Base-by-base conservation (phyloP, 805 yeast species). In the Yarrowia keelungensis region DNA sequence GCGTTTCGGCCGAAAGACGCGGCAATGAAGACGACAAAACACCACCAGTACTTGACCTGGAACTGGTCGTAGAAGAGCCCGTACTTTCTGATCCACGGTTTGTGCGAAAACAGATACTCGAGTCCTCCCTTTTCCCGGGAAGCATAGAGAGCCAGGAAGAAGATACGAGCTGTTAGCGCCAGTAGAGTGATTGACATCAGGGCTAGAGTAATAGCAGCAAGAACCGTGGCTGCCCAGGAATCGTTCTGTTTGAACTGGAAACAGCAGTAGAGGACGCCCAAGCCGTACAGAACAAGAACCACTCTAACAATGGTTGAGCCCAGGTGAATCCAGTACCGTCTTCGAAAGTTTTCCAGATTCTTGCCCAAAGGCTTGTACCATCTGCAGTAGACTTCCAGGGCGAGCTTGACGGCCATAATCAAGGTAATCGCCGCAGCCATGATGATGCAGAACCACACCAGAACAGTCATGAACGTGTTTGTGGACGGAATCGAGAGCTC, bases 11-110 rank as follows among this genome's bases (percentile, higher is more conserved):
- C 74, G 68, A 77, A 72, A 9, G 75, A 69, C 1, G 74, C 75
- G 12, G 61, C 49, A 22, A 75, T 43, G 10, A 71, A 51, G 9
- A 73, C 69, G 8, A 77, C 70, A 59, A 77, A 77, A 50, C 74
- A 73, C 79, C 79, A 77, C 79, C 80, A 77, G 69, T 70, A 75
- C 49, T 70, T 65, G 43, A 75, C 72, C 62, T 73, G 71, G 69
- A 74, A 77, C 69, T 75, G 77, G 68, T 76, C 77, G 69, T 77
- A 77, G 56, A 77, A 74, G 15, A 77, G 74, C 5, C 80, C 79
- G 64, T 76, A 77, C 56, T 71, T 71, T 3, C 72, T 69, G 39
- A 75, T 69, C 77, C 77, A 76, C 3, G 78, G 77, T 58, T 76
- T 72, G 70, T 77, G 73, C 19, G 66, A 69, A 56, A 74, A 75